Percentiles rank a stretch among this genome's conserved stretches.
phyloP scores from a whole-genome alignment of 129 eudicot genomes.

The Cynara cardunculus region DNA sequence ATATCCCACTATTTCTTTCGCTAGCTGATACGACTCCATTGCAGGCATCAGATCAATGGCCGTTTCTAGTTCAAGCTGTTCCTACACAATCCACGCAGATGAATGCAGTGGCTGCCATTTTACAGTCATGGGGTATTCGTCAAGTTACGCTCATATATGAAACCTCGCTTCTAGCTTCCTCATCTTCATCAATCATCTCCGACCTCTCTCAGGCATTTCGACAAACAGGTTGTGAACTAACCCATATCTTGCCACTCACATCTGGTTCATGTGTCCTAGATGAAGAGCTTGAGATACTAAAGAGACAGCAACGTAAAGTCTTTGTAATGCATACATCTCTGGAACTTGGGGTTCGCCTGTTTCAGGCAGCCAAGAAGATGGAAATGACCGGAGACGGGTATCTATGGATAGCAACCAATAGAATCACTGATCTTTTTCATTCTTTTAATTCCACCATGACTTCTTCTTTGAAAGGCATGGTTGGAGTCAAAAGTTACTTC shows the following conservation, averaged over 20 bases:
- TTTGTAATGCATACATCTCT: conserved; percentile 50
- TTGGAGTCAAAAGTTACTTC: conserved; percentile 54
- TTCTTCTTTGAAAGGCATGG: conserved; percentile 49
- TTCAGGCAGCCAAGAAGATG: conserved; percentile 41
- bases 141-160: conserved; percentile 32
- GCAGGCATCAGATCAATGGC: conserved; percentile 26
- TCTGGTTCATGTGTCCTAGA: conserved; percentile 8
- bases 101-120: conserved; percentile 47
- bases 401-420: conserved; percentile 54
- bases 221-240: conserved; percentile 29
- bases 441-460: conserved; percentile 31
- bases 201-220: conserved; percentile 30
- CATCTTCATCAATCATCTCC: conserved; percentile 6
- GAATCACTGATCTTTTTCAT: conserved; percentile 37
- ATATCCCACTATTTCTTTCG: conserved; percentile 36
- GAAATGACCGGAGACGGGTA: conserved; percentile 50
- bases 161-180: conserved; percentile 11
- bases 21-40: conserved; percentile 29
- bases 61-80: conserved; percentile 37
- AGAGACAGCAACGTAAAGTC: conserved; percentile 35
- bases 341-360: conserved; percentile 34
- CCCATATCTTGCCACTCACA: conserved; percentile 33
- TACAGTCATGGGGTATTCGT: conserved; percentile 33
- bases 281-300: conserved; percentile 41
- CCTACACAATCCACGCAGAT: conserved; percentile 28